These are phyloP conservation scores for Fonsecaea monophora DNA, from an alignment of 2,329 filamentous ascomycete genomes.

Conservation along the genomic window DNA sequence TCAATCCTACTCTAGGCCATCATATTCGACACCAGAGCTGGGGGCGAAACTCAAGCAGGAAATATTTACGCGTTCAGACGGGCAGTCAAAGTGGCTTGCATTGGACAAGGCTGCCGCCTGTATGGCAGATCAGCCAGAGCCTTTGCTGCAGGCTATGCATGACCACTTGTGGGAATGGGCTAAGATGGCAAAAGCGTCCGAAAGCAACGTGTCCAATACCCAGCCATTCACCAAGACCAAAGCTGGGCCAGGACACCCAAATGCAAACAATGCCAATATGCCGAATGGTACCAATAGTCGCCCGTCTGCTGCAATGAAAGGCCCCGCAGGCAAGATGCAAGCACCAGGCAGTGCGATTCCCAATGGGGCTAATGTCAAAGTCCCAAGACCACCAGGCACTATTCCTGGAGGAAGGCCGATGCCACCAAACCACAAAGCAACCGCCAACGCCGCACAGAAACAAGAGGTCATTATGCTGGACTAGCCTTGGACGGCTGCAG, in stretches of 20 bases:
- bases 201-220: conserved; percentile 5
- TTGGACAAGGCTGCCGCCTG: conserved; percentile 37
- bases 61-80: conserved; percentile 32
- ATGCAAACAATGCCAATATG: conserved; percentile 6
- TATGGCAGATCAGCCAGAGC: conserved; percentile 32
- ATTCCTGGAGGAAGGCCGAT: conserved; percentile 6
- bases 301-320: conserved; percentile 9
- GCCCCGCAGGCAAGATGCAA: conserved; percentile 12
- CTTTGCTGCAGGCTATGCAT: conserved; percentile 36
- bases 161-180: conserved; percentile 34
- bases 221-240: conserved; percentile 14
- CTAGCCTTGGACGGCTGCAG: conserved; percentile 4
- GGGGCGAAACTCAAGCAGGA: conserved; percentile 34
- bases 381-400: conserved; percentile 6
- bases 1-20: conserved; percentile 36
- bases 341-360: background rate
- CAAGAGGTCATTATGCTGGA: conserved; percentile 34
- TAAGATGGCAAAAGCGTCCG: conserved; percentile 25
- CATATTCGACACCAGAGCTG: conserved; percentile 33
- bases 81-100: conserved; percentile 32
- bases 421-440: conserved; percentile 17
- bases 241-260: background rate
- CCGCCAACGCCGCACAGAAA: conserved; percentile 15
- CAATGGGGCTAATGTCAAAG: conserved; percentile 16
- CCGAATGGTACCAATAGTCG: conserved; percentile 12